Evolutionary conservation across 352 stramenopile genomes (phyloP).

Genomic region (Phytophthora podocarpi): DNA sequence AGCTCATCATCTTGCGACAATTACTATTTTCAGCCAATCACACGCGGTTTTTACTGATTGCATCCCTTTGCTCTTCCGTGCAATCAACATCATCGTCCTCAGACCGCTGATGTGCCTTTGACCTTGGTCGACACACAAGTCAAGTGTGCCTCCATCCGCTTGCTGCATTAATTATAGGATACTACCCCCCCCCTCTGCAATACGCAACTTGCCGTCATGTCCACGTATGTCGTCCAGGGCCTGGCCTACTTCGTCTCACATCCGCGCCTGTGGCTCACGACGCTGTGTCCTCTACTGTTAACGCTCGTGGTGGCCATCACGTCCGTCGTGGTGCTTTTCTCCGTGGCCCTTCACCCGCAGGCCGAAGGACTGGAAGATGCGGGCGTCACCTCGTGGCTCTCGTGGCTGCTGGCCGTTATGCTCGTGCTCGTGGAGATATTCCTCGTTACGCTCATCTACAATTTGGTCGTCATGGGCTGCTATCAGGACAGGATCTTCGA

Average conservation of each 20-base stretch:
- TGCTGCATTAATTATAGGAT: too few species aligned
- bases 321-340: conserved; percentile 55
- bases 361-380: conserved; percentile 45
- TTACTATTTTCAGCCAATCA: too few species aligned
- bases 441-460: conserved; percentile 74
- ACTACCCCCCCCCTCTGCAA: too few species aligned
- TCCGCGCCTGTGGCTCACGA: conserved; percentile 58
- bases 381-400: conserved; percentile 40
- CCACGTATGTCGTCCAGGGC: conserved; percentile 58
- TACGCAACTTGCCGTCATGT: conserved; percentile 32
- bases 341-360: conserved; percentile 49
- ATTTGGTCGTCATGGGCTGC: conserved; percentile 53
- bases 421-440: conserved; percentile 76
- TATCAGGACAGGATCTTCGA: conserved; percentile 75
- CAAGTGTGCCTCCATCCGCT: too few species aligned
- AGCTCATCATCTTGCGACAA: not conserved
- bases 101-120: too few species aligned
- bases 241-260: conserved; percentile 65
- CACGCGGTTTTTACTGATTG: too few species aligned
- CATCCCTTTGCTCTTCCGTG: not conserved
- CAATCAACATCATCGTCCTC: not conserved
- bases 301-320: conserved; percentile 54
- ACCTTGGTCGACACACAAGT: too few species aligned
- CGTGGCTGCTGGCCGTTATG: conserved; percentile 66
- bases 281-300: conserved; percentile 62